Conservation (phyloP, 2,329 filamentous ascomycete species). For the Ophiocordyceps robertsii region DNA sequence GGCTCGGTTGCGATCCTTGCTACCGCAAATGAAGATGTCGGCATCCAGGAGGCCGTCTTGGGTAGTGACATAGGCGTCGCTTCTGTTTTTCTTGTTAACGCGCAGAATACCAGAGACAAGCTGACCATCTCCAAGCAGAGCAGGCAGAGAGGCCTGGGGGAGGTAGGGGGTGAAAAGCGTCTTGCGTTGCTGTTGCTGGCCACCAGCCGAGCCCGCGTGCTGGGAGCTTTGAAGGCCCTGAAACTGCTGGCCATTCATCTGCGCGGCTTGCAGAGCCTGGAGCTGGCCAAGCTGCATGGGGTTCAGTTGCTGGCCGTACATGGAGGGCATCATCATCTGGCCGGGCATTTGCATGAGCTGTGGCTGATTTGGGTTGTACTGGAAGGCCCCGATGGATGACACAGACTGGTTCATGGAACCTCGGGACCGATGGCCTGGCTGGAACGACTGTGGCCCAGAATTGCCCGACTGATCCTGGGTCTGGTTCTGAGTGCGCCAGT, state of each 20-base stretch:
- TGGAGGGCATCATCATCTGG: slow-evolving; percentile 73
- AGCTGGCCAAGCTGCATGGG: slow-evolving; percentile 80
- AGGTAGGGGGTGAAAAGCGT: slow-evolving; percentile 97
- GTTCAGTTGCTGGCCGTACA: slow-evolving; percentile 83
- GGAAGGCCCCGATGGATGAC: slow-evolving; percentile 71
- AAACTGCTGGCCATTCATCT: slow-evolving; percentile 65
- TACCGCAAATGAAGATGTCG: slow-evolving; percentile 98
- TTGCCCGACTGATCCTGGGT: slow-evolving; percentile 43
- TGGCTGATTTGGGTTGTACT: slow-evolving; percentile 68
- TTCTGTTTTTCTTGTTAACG: slow-evolving; percentile 99
- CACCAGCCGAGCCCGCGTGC: slow-evolving; percentile 53
- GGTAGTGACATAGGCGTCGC: slow-evolving; percentile 93
- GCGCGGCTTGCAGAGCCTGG: slow-evolving; percentile 81
- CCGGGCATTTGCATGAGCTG: slow-evolving; percentile 78
- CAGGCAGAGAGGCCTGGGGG: slow-evolving; percentile 84
- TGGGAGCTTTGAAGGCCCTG: slow-evolving; percentile 57
- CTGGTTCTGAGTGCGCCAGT: slow-evolving; percentile 76
- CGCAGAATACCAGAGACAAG: slow-evolving; percentile 92
- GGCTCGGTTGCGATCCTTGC: slow-evolving; percentile 95
- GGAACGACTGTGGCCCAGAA: slow-evolving; percentile 56
- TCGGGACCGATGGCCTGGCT: slow-evolving; percentile 80
- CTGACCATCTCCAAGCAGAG: slow-evolving; percentile 79
- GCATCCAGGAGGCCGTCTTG: slow-evolving; percentile 79
- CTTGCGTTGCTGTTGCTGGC: slow-evolving; percentile 79
- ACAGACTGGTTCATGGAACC: slow-evolving; percentile 80